A percentile compares a stretch with the other conserved stretches of the same genome.
Evolutionary conservation across 345 rosid genomes (phyloP).

Genomic region (Firmiana major): DNA sequence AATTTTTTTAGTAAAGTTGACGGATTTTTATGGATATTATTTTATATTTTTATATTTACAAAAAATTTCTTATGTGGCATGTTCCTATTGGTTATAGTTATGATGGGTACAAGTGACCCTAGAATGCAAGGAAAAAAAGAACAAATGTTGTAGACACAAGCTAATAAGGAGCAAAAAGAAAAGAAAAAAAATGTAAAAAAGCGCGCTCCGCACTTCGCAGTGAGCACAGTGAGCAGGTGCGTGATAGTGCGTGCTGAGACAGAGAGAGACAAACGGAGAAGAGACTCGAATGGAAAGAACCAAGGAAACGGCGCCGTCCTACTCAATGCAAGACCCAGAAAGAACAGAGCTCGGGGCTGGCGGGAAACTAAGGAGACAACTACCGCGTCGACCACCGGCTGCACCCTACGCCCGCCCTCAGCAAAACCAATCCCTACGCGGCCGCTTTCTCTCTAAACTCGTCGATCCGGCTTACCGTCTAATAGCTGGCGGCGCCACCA

Average conservation of each 20-base stretch:
- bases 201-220: not conserved
- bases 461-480: constrained; percentile 80
- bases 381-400: constrained; percentile 17
- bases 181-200: not conserved
- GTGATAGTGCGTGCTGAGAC: constrained; percentile 3
- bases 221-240: not conserved
- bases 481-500: constrained; percentile 61
- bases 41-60: too few species aligned
- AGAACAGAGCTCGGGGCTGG: constrained; percentile 44
- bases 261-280: not conserved
- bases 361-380: constrained; percentile 55
- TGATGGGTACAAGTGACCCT: not conserved
- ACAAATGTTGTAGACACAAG: too few species aligned
- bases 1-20: too few species aligned
- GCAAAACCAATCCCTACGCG: constrained; percentile 34
- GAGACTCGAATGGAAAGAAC: constrained; percentile 19
- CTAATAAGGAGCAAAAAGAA: not conserved
- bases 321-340: not conserved
- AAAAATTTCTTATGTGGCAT: too few species aligned
- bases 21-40: too few species aligned
- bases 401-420: constrained; percentile 51
- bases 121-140: not conserved
- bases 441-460: constrained; percentile 65
- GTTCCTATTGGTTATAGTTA: not conserved
- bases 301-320: constrained; percentile 34